Base-by-base conservation (phyloP, 169 alveolate genomes). In the Plasmodium blacklocki region DNA sequence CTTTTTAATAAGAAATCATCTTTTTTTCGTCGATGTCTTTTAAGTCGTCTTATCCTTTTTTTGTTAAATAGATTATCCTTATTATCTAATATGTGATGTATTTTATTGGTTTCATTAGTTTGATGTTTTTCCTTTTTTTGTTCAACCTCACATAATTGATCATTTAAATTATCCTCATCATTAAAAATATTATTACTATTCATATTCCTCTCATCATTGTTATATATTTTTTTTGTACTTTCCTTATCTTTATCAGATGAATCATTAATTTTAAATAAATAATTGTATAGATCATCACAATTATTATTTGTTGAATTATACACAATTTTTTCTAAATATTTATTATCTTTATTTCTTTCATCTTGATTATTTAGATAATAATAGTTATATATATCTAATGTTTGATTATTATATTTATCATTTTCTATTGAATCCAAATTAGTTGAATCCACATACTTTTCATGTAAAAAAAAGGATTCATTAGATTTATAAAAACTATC, bases 331-430 rank as follows among this genome's bases (percentile, higher is more conserved):
- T 78, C 89, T 1, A 78, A 29, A 56, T 56, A 39, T 32, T 74
- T 14, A 4, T 18, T 75, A 1, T 58, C 23, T 12, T 12, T 67
- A 64, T 9, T 60, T 3, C 23, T n/a, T 18, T 66, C 43, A 6
- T 9, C 32, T 11, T 76, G 15, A n/a, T 56, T 78, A 32, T 70
- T 71, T 47, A 52, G 14, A 60, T 64, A 78, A 52, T 78, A 78
- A 59, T 66, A 78, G 29, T 58, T 64, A 58, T 78, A 78, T 29
- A 78, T 70, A 58, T 78, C 78, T 1, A 78, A 15, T 11, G 89
- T 78, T 26, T 66, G 23, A n/a, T 50, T 78, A 15, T 29, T 49
- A 29, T 12, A 11, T 32, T 73, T 62, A 0, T 73, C 19, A 7
- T 15, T 29, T 39, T 21, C 59, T 4, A 54, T n/a, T n/a, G 23